phyloP scores from a whole-genome alignment of 352 stramenopile genomes.

The Globisporangium takayamanum region DNA sequence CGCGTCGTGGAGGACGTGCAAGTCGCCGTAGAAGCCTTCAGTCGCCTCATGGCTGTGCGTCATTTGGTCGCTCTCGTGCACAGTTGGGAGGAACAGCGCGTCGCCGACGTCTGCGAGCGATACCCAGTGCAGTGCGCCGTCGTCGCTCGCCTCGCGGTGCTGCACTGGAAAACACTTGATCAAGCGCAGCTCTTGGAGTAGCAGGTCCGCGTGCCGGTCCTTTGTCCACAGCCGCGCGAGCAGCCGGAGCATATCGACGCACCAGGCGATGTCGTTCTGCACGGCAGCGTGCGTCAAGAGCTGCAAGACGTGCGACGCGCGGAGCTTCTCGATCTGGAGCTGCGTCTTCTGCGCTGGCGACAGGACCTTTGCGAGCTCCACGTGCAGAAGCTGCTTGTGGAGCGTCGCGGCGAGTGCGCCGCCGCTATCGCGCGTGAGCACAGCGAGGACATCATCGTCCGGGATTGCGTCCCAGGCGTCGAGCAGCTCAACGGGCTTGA shows the following conservation, averaged over 20 bases:
- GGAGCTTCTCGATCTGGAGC: slow-evolving; percentile 58
- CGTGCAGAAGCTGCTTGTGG: slow-evolving; percentile 49
- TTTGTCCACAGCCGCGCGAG: slow-evolving; percentile 54
- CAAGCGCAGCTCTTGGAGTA: slow-evolving; percentile 59
- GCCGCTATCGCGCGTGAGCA: slow-evolving; percentile 4
- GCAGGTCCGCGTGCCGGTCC: slow-evolving; percentile 35
- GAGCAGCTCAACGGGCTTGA: slow-evolving; percentile 35
- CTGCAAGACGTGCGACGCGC: slow-evolving; percentile 53
- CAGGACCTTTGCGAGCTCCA: slow-evolving; percentile 32
- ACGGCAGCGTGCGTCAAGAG: slow-evolving; percentile 30
- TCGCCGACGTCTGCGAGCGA: slow-evolving; percentile 39
- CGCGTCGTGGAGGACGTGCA: slow-evolving; percentile 33
- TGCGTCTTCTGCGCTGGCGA: slow-evolving; percentile 41
- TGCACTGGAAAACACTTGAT: slow-evolving; percentile 68
- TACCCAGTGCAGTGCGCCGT: slow-evolving; percentile 19
- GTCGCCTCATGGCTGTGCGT: not conserved
- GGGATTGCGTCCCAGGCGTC: slow-evolving; percentile 29
- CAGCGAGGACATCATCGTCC: slow-evolving; percentile 13
- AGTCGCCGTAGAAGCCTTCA: slow-evolving; percentile 32
- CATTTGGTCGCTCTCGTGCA: not conserved
- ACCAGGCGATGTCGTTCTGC: slow-evolving; percentile 33
- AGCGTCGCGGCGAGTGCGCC: slow-evolving; percentile 23
- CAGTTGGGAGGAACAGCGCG: slow-evolving; percentile 18
- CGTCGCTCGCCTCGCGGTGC: slow-evolving; percentile 2
- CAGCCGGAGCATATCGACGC: slow-evolving; percentile 35